Evolutionary conservation across 2,329 filamentous ascomycete genomes (phyloP).

Genomic region (Aspergillus fumigatiaffinis): DNA sequence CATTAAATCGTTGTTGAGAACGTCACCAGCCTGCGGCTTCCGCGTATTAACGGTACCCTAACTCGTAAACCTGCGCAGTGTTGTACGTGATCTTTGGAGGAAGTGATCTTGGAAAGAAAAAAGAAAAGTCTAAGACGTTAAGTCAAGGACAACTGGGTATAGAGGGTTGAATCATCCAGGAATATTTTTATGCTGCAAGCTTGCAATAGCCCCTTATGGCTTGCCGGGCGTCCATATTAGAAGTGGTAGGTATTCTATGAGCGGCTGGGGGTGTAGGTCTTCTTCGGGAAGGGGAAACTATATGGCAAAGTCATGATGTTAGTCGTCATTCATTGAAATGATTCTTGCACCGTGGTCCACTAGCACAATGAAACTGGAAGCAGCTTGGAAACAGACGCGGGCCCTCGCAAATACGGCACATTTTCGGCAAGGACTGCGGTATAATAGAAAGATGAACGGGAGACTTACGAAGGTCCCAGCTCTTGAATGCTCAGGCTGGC

Average conservation of each 20-base stretch:
- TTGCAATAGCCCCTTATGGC: conserved; percentile 1
- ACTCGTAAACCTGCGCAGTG: conserved; percentile 8
- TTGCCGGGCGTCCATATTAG: neutral
- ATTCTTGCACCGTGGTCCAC: neutral
- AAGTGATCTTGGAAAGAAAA: conserved; percentile 6
- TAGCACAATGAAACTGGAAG: neutral
- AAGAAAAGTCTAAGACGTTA: conserved; percentile 26
- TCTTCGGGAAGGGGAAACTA: conserved; percentile 79
- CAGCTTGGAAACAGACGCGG: neutral
- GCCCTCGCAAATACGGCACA: neutral
- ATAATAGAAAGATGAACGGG: neutral
- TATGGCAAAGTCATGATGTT: conserved; percentile 35
- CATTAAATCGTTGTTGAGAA: conserved; percentile 36
- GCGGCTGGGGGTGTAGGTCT: conserved; percentile 58
- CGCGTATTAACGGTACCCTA: conserved; percentile 12
- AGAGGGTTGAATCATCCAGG: conserved; percentile 41
- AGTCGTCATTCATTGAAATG: conserved; percentile 4
- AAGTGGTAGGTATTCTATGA: conserved; percentile 16
- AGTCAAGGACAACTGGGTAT: conserved; percentile 33
- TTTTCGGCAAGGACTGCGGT: neutral
- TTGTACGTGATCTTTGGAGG: neutral
- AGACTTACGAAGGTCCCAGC: conserved; percentile 86
- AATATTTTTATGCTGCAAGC: conserved; percentile 9
- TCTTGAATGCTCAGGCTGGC: conserved; percentile 92
- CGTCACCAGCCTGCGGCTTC: conserved; percentile 19